Conservation (phyloP, 1,284 basidiomycete species). For the Ceratobasidium sp. region DNA sequence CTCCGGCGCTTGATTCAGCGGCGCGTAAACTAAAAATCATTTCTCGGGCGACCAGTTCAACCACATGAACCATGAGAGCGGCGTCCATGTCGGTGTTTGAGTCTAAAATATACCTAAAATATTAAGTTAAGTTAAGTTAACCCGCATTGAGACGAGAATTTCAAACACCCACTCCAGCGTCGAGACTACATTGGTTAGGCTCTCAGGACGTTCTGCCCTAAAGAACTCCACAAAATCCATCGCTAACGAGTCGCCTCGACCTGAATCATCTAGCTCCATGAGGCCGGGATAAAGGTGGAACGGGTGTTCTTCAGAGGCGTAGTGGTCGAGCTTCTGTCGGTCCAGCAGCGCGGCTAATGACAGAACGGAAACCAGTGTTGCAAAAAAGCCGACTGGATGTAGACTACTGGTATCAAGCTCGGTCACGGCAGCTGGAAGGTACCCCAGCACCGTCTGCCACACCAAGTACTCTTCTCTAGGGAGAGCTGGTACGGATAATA, state of each 20-base stretch:
- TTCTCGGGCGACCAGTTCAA: constrained; percentile 8
- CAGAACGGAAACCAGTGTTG: not conserved
- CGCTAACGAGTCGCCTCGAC: not conserved
- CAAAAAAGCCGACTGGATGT: not conserved
- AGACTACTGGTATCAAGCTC: not conserved
- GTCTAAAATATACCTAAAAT: not conserved
- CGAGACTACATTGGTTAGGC: not conserved
- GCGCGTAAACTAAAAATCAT: constrained; percentile 9
- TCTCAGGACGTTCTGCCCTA: not conserved
- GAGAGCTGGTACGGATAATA: not conserved
- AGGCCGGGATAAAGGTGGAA: not conserved
- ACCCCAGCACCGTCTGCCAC: not conserved
- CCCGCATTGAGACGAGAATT: not conserved
- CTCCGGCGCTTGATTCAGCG: not conserved
- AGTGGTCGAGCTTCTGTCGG: not conserved
- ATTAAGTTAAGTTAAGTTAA: not conserved
- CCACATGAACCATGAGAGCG: not conserved
- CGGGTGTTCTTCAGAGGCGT: not conserved
- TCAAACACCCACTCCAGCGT: not conserved
- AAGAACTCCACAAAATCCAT: not conserved
- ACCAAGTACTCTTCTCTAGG: not conserved
- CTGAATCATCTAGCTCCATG: not conserved
- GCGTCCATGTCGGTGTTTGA: not conserved
- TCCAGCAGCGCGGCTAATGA: not conserved
- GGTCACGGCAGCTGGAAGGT: not conserved